These are phyloP conservation scores for Aspergillus bertholletiae DNA, from an alignment of 495 filamentous ascomycete genomes.

Conservation along the genomic window DNA sequence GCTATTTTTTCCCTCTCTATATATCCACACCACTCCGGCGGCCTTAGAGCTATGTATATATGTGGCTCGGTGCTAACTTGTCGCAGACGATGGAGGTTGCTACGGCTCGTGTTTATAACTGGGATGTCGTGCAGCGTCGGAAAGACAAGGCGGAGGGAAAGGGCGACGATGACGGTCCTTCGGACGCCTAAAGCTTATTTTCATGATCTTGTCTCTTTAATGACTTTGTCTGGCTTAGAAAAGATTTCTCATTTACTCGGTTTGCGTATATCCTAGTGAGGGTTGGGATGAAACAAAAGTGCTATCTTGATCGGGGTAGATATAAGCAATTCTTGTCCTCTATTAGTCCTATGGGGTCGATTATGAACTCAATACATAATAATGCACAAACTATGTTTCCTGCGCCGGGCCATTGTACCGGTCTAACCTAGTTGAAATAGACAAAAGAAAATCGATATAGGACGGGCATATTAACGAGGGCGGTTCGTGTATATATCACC, in stretches of 20 bases:
- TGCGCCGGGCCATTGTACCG: neutral
- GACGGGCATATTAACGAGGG: constrained; percentile 1
- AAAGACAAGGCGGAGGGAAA: constrained; percentile 78
- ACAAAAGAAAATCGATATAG: neutral
- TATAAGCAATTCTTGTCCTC: neutral
- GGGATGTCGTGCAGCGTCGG: constrained; percentile 90
- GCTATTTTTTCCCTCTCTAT: neutral
- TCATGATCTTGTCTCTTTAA: neutral
- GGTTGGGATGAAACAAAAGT: neutral
- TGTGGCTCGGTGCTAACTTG: constrained; percentile 22
- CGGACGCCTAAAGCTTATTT: constrained; percentile 1
- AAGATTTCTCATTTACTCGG: neutral
- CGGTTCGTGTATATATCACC: constrained; percentile 6
- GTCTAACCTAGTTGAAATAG: neutral
- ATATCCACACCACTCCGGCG: too few relatives aligned
- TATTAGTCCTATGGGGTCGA: neutral
- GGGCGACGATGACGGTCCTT: constrained; percentile 33
- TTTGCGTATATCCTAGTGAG: neutral
- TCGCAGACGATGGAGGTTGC: constrained; percentile 90
- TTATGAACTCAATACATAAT: neutral
- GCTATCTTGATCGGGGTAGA: neutral
- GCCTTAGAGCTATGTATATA: too few relatives aligned
- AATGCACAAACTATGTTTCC: neutral
- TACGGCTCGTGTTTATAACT: constrained; percentile 96
- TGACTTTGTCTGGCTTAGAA: neutral